A percentile compares a stretch with the other conserved stretches of the same genome.
These are phyloP conservation scores for Alternaria infectoria DNA, from an alignment of 2,329 filamentous ascomycete genomes.

Conservation along the genomic window DNA sequence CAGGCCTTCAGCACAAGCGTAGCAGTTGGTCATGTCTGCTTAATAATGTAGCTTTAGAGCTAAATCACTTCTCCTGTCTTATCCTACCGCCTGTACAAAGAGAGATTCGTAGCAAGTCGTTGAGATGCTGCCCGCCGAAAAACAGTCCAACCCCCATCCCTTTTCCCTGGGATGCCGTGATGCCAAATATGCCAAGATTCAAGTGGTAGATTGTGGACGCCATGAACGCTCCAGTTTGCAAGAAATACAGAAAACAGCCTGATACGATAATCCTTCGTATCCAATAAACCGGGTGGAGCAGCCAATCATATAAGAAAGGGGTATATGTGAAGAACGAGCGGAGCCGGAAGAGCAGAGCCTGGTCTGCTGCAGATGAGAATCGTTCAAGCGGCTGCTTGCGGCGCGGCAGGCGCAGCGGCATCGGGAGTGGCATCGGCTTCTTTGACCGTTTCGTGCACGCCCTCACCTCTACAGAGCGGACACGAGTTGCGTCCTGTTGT, in stretches of 20 bases:
- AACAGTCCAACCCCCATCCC: constrained; percentile 2
- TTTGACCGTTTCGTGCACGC: constrained; percentile 58
- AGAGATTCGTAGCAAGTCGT: constrained; percentile 20
- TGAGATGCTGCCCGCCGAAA: constrained; percentile 14
- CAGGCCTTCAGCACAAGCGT: background rate
- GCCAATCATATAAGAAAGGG: constrained; percentile 12
- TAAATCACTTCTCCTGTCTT: background rate
- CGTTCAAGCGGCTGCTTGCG: constrained; percentile 15
- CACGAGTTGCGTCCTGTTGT: constrained; percentile 71
- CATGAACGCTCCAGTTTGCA: constrained; percentile 7
- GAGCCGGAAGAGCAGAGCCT: background rate
- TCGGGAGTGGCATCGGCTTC: constrained; percentile 19
- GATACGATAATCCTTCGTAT: constrained; percentile 6
- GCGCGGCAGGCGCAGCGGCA: constrained; percentile 4
- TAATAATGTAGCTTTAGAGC: background rate
- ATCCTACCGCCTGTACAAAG: constrained; percentile 19
- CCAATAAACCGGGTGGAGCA: constrained; percentile 8
- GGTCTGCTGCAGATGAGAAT: background rate
- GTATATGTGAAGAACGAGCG: constrained; percentile 23
- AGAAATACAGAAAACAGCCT: constrained; percentile 3
- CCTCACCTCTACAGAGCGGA: constrained; percentile 65
- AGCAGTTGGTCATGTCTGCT: background rate
- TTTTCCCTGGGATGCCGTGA: constrained; percentile 6
- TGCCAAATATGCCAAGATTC: constrained; percentile 13
- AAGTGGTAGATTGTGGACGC: constrained; percentile 2